phyloP scores from a whole-genome alignment of 2,329 filamentous ascomycete genomes.

The Myriosclerotinia duriaeana region DNA sequence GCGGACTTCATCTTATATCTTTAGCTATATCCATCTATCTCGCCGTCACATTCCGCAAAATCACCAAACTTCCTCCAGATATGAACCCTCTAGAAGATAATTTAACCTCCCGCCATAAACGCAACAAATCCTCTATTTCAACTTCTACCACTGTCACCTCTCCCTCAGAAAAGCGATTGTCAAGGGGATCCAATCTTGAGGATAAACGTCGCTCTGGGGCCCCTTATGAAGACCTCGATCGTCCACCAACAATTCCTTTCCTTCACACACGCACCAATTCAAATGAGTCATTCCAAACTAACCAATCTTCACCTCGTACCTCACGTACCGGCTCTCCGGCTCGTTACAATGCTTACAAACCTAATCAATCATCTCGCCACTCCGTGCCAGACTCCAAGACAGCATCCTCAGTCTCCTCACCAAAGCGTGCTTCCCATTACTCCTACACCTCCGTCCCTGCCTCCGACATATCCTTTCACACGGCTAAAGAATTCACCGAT shows the following conservation, averaged over 20 bases:
- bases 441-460: slow-evolving; percentile 53
- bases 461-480: slow-evolving; percentile 30
- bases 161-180: slow-evolving; percentile 59
- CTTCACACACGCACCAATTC: slow-evolving; percentile 72
- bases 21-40: slow-evolving; percentile 73
- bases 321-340: slow-evolving; percentile 56
- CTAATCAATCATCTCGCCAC: slow-evolving; percentile 47
- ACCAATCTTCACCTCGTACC: slow-evolving; percentile 52
- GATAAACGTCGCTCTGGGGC: slow-evolving; percentile 47
- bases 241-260: slow-evolving; percentile 67
- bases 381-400: slow-evolving; percentile 50
- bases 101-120: slow-evolving; percentile 79
- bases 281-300: slow-evolving; percentile 55
- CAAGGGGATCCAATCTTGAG: slow-evolving; percentile 44
- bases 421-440: slow-evolving; percentile 48
- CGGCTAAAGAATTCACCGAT: slow-evolving; percentile 11
- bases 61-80: slow-evolving; percentile 79
- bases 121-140: slow-evolving; percentile 58
- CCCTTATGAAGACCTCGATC: slow-evolving; percentile 48
- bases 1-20: slow-evolving; percentile 68
- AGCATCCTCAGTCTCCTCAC: slow-evolving; percentile 42
- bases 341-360: slow-evolving; percentile 53
- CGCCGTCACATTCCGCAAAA: slow-evolving; percentile 75
- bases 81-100: slow-evolving; percentile 92
- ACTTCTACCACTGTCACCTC: slow-evolving; percentile 40